Evolutionary conservation across 192 early-diverging fungal genomes (phyloP).

Genomic region (Podila clonocystis): DNA sequence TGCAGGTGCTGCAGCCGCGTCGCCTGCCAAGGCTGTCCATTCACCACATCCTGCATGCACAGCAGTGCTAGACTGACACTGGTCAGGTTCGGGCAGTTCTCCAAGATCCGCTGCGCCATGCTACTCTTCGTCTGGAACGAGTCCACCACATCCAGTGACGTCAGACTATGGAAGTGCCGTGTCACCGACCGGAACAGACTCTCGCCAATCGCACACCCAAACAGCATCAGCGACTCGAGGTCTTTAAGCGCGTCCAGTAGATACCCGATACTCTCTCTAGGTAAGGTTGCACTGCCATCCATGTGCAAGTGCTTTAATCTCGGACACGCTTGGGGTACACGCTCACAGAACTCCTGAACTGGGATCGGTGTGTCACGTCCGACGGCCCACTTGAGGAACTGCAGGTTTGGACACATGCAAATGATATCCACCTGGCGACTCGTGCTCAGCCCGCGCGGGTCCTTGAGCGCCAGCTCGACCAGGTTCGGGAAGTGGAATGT

Average conservation of each 20-base stretch:
- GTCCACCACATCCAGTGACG: conserved; percentile 16
- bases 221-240: conserved; percentile 11
- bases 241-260: conserved; percentile 13
- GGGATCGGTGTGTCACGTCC: conserved; percentile 11
- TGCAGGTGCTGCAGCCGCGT: conserved; percentile 9
- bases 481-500: conserved; percentile 19
- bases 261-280: conserved; percentile 11
- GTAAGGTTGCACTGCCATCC: conserved; percentile 19
- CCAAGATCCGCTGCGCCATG: conserved; percentile 29
- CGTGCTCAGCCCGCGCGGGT: conserved; percentile 12
- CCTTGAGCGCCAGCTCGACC: conserved; percentile 25
- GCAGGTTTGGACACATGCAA: conserved; percentile 25
- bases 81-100: conserved; percentile 10
- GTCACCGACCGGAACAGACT: conserved; percentile 9
- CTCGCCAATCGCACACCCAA: conserved; percentile 11
- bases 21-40: conserved; percentile 23
- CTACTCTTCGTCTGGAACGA: conserved; percentile 23
- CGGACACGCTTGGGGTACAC: conserved; percentile 25
- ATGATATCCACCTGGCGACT: conserved; percentile 30
- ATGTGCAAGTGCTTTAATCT: conserved; percentile 14
- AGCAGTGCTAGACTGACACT: conserved; percentile 3
- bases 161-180: conserved; percentile 17
- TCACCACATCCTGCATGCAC: conserved; percentile 17
- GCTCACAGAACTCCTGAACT: conserved; percentile 25
- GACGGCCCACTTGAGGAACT: conserved; percentile 29